Conservation (phyloP, 2,329 filamentous ascomycete species). For the Hymenoscyphus albidus region DNA sequence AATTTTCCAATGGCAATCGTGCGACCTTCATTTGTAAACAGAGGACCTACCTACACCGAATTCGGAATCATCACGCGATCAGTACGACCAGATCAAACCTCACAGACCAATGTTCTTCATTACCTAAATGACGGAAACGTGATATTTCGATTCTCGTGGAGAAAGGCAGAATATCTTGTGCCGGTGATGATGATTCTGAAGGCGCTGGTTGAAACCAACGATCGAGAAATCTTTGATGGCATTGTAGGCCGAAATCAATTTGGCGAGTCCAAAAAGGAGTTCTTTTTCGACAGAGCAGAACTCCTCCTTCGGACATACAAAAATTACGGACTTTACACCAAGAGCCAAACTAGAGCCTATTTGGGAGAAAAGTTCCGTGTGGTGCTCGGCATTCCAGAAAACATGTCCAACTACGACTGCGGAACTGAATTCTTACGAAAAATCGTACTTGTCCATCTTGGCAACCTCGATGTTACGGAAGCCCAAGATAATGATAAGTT, state of each 20-base stretch:
- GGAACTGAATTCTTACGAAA: slow-evolving; percentile 87
- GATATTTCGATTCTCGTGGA: slow-evolving; percentile 96
- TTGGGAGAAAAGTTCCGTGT: slow-evolving; percentile 88
- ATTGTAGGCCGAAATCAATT: slow-evolving; percentile 75
- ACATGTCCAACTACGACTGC: slow-evolving; percentile 81
- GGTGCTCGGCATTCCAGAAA: slow-evolving; percentile 78
- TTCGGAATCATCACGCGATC: slow-evolving; percentile 89
- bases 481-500: slow-evolving; percentile 89
- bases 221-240: slow-evolving; percentile 93
- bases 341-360: slow-evolving; percentile 76
- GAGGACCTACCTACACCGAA: slow-evolving; percentile 82
- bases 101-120: slow-evolving; percentile 94
- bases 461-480: slow-evolving; percentile 78
- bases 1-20: slow-evolving; percentile 96
- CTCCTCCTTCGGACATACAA: slow-evolving; percentile 91
- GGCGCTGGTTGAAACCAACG: slow-evolving; percentile 91
- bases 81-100: slow-evolving; percentile 94
- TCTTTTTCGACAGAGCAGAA: slow-evolving; percentile 92
- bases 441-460: slow-evolving; percentile 88
- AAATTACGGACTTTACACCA: slow-evolving; percentile 77
- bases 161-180: slow-evolving; percentile 94
- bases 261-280: slow-evolving; percentile 79
- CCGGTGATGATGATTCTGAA: slow-evolving; percentile 97
- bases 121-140: slow-evolving; percentile 95
- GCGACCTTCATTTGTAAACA: slow-evolving; percentile 82